A percentile compares a stretch with the other conserved stretches of the same genome.
phyloP scores from a whole-genome alignment of 257 asterid species.

The Forsythia viridissima region DNA sequence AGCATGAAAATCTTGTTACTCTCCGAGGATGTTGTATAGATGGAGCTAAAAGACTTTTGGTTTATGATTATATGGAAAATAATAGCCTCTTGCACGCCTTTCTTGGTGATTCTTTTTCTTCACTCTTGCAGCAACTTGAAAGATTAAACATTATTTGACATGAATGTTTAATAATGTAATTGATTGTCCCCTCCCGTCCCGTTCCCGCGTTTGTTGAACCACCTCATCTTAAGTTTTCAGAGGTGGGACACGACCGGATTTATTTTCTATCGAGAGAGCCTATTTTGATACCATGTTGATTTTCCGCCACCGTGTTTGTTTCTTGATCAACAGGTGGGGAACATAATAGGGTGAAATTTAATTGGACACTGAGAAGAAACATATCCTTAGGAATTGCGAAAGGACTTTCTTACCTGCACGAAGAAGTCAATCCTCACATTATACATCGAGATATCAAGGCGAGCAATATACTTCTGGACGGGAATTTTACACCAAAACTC shows the following conservation, averaged over 20 bases:
- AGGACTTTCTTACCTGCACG: conserved; percentile 72
- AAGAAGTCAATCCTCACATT: conserved; percentile 64
- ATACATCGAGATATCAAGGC: conserved; percentile 79
- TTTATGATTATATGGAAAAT: conserved; percentile 72
- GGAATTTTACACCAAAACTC: conserved; percentile 59
- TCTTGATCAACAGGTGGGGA: conserved; percentile 44
- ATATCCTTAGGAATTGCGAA: conserved; percentile 58
- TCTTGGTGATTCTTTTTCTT: conserved; percentile 41
- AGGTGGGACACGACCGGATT: not conserved
- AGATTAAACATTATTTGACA: not conserved
- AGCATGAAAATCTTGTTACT: conserved; percentile 62
- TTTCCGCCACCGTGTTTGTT: not conserved
- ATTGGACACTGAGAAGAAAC: conserved; percentile 54
- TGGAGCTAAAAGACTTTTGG: conserved; percentile 62
- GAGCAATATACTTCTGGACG: conserved; percentile 70
- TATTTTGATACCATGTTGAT: not conserved
- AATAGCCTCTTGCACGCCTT: conserved; percentile 59
- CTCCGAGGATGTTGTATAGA: conserved; percentile 71
- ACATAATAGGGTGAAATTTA: conserved; percentile 52
- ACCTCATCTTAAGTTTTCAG: not conserved
- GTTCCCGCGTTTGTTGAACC: not conserved
- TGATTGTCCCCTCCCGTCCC: too few species aligned
- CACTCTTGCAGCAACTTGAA: not conserved
- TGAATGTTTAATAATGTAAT: not conserved
- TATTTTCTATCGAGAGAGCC: too few species aligned